phyloP scores from a whole-genome alignment of 2,329 filamentous ascomycete genomes.

The Arachnopeziza araneosa region DNA sequence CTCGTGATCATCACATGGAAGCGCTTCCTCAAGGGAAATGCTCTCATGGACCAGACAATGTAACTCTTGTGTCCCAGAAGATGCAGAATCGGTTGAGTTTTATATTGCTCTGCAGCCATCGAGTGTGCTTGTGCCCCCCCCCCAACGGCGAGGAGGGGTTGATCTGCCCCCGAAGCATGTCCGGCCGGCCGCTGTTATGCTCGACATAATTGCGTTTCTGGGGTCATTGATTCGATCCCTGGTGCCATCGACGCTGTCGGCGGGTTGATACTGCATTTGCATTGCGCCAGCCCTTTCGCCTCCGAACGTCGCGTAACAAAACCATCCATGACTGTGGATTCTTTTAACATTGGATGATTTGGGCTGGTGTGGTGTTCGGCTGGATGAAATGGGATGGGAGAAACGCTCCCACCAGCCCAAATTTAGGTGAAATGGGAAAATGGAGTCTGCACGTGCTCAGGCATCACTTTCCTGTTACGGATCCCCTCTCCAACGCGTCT shows the following conservation, averaged over 20 bases:
- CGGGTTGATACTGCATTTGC: background rate
- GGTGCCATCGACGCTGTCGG: background rate
- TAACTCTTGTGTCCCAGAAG: constrained; percentile 25
- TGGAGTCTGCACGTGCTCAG: background rate
- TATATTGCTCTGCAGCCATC: constrained; percentile 22
- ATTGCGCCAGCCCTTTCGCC: background rate
- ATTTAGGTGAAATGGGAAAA: too few species aligned
- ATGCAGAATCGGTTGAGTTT: constrained; percentile 17
- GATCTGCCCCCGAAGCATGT: background rate
- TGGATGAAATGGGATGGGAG: background rate
- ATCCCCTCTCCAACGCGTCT: background rate
- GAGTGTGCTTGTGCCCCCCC: background rate
- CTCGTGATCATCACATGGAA: constrained; percentile 27
- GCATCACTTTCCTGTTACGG: background rate
- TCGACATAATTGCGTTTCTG: background rate
- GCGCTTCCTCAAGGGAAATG: background rate
- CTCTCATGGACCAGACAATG: constrained; percentile 17
- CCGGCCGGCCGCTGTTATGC: background rate
- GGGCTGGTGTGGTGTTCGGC: background rate
- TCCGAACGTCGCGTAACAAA: background rate
- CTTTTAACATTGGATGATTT: background rate
- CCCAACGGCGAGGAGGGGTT: background rate
- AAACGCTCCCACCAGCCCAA: background rate
- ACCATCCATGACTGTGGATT: background rate
- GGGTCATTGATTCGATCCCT: background rate